Percentiles rank a stretch among this genome's conserved stretches.
phyloP scores from a whole-genome alignment of 345 rosid genomes.

The Bruguiera parviflora region DNA sequence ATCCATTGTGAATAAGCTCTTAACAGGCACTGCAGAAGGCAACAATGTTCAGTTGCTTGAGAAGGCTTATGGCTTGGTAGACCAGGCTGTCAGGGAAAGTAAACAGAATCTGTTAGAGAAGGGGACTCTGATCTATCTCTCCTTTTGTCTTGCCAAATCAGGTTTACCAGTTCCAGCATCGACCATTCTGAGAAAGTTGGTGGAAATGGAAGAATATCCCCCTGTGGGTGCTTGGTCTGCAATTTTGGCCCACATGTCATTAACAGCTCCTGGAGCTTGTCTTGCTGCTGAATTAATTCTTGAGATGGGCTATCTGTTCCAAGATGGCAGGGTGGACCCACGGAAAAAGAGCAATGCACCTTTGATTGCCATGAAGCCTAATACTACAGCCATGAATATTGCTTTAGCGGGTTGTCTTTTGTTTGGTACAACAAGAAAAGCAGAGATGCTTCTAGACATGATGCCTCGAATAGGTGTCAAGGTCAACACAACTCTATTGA shows the following conservation, averaged over 20 bases:
- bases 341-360: slow-evolving; percentile 78
- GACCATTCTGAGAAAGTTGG: slow-evolving; percentile 66
- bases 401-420: slow-evolving; percentile 79
- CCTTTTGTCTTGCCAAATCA: slow-evolving; percentile 67
- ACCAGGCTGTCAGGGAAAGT: slow-evolving; percentile 62
- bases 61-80: slow-evolving; percentile 61
- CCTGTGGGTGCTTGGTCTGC: slow-evolving; percentile 79
- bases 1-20: slow-evolving; percentile 55
- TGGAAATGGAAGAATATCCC: slow-evolving; percentile 66
- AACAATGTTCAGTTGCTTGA: slow-evolving; percentile 56
- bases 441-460: slow-evolving; percentile 82
- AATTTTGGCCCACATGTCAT: slow-evolving; percentile 66
- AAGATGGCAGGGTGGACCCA: slow-evolving; percentile 70
- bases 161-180: slow-evolving; percentile 69
- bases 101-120: slow-evolving; percentile 74
- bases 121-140: slow-evolving; percentile 68
- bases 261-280: slow-evolving; percentile 64
- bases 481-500: slow-evolving; percentile 56
- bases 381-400: slow-evolving; percentile 58
- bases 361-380: slow-evolving; percentile 86
- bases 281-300: slow-evolving; percentile 82
- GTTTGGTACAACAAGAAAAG: slow-evolving; percentile 82
- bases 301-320: slow-evolving; percentile 81
- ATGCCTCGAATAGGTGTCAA: slow-evolving; percentile 61
- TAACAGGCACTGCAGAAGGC: slow-evolving; percentile 58